Evolutionary conservation across 2,329 filamentous ascomycete genomes (phyloP), one percentile per base, ranked within the genome.

Genomic region (Metarhizium guizhouense): DNA sequence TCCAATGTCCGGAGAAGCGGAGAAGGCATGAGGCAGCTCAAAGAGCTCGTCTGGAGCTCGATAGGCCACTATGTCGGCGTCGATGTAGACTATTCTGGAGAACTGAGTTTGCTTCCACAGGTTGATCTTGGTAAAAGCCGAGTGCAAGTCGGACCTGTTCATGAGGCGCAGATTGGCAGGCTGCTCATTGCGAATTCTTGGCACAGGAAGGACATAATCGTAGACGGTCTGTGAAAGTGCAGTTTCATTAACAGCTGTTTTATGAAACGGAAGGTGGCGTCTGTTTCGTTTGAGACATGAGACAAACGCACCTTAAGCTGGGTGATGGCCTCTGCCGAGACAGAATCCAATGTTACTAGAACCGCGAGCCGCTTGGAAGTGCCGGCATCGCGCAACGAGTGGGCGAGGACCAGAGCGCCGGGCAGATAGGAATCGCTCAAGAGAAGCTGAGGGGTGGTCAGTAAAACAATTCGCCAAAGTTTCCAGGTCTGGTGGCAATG

Each of bases 81-180:
- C 94, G 60, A 99, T 79, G 71, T 97, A 99, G 56, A 99, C 88
- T 56, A 99, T 90, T 73, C 87, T 93, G 61, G 86, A 84, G 71
- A 93, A 99, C 67, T 96, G 90, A 3, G 83, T 86, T 72, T 92
- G 88, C 61, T 86, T 88, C 94, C 94, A 99, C 18, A 99, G 79
- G 62, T 90, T 85, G 72, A 99, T 92, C 76, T 99, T 99, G 62
- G 94, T 97, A 68, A 97, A 97, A 60, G 92, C 88, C 32, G 91
- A 93, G 66, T 93, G 85, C 52, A 99, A 80, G 67, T 99, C 94
- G 60, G 85, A 82, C 54, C 94, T 88, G 68, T 91, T 85, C 92
- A 99, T 96, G 55, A 97, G 81, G 70, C 87, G 85, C 56, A 99
- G 82, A 66, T 97, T 97, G 56, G 84, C 84, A 3, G 89, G 87